Percentiles rank a stretch among this genome's conserved stretches.
These are phyloP conservation scores for Solanum pimpinellifolium DNA, from an alignment of 257 asterid genomes.

Conservation along the genomic window DNA sequence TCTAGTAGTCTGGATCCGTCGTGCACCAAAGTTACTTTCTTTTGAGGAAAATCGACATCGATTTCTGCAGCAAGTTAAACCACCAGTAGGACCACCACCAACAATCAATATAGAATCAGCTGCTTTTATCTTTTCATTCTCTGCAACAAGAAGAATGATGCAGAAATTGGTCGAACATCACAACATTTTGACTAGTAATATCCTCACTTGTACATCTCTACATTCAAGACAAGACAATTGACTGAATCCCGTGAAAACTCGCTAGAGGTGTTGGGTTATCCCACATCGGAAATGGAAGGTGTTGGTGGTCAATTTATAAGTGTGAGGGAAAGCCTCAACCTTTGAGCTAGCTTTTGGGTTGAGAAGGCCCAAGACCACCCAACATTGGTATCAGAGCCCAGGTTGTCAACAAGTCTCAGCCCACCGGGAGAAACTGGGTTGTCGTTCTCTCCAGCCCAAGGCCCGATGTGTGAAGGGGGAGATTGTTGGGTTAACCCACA, in stretches of 20 bases:
- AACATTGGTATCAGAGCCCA: too few species aligned
- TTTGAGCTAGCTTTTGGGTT: too few species aligned
- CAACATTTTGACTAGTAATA: not conserved
- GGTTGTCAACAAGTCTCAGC: too few species aligned
- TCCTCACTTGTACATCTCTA: not conserved
- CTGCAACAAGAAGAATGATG: constrained; percentile 15
- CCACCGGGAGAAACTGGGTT: too few species aligned
- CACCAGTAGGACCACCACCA: constrained; percentile 79
- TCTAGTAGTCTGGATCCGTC: constrained; percentile 64
- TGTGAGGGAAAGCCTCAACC: too few species aligned
- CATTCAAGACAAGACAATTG: not conserved
- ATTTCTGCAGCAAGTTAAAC: constrained; percentile 48
- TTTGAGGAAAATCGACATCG: constrained; percentile 55
- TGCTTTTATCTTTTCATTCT: constrained; percentile 44
- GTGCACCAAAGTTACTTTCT: constrained; percentile 53
- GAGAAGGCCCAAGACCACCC: too few species aligned
- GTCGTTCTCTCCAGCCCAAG: too few species aligned
- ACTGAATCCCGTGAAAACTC: not conserved
- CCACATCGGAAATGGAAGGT: too few species aligned
- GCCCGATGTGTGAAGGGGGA: too few species aligned
- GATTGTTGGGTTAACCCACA: too few species aligned
- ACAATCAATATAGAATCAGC: constrained; percentile 50
- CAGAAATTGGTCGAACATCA: not conserved
- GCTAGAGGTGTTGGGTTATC: too few species aligned
- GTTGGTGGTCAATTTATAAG: too few species aligned